Conservation (phyloP, 1,139 yeast genomes). For the Geotrichum cucujoidarum region DNA sequence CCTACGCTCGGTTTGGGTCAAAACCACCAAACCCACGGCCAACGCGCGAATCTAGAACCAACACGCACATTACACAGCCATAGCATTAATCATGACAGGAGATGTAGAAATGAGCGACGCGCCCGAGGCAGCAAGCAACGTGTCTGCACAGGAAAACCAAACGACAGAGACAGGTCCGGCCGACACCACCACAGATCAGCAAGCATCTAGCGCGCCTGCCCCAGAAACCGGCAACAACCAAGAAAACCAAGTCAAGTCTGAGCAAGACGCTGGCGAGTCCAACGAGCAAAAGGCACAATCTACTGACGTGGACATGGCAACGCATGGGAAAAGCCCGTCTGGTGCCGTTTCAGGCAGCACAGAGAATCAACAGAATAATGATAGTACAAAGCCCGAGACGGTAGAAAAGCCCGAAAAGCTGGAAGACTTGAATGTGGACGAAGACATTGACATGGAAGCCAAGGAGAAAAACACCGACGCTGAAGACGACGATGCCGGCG, state of each 20-base stretch:
- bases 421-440: constrained; percentile 8
- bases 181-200: too few relatives aligned
- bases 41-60: too few relatives aligned
- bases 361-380: not conserved
- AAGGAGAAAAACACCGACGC: not conserved
- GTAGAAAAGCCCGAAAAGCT: too few relatives aligned
- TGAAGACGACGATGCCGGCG: constrained; percentile 21
- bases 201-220: not conserved
- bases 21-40: too few relatives aligned
- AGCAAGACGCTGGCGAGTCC: not conserved
- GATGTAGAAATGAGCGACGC: constrained; percentile 26
- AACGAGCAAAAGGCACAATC: not conserved
- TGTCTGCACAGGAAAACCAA: not conserved
- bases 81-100: too few relatives aligned
- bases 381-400: not conserved
- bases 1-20: too few relatives aligned
- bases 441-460: constrained; percentile 28
- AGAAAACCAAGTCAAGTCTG: too few relatives aligned
- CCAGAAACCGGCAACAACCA: not conserved
- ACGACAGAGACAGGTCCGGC: not conserved
- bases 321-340: not conserved
- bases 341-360: not conserved
- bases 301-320: not conserved
- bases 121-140: not conserved
- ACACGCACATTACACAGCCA: too few relatives aligned